Evolutionary conservation across 2,329 filamentous ascomycete genomes (phyloP), one percentile per base, ranked within the genome.

Genomic region (Dactylellina parvicollis): DNA sequence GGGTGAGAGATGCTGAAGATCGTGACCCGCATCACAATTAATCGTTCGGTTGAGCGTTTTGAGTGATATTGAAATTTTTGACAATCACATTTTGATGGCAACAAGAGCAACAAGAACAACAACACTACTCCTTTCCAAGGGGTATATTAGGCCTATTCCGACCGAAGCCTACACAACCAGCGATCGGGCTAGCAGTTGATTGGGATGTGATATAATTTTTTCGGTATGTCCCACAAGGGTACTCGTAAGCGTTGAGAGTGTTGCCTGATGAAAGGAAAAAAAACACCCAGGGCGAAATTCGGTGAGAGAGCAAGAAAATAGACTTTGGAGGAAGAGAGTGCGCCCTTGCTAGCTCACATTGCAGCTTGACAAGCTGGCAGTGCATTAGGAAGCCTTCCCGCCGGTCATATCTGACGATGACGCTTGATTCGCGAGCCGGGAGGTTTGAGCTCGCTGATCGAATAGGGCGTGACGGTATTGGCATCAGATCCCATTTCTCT

Each of bases 201-300:
- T 54, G 49, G 12, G 12, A 40, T 38, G 28, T 3, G 38, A 66
- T 50, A 50, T 62, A 26, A 56, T 42, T 34, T 52, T 34, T 2
- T 42, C 10, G 5, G 7, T 4, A 24, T 2, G 30, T 42, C 24
- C 32, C 52, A 66, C 61, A 47, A 66, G 28, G 50, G 49, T 40
- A 24, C 24, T 66, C 50, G 52, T 56, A 55, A 66, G 52, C 62
- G 44, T 57, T 56, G 61, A 50, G n/a, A n/a, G 44, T 56, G 61
- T 65, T 65, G 50, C 61, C 61, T 64, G 34, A 38, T 14, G 34
- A 38, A 38, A 38, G 12, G 34, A 14, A 38, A 38, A 38, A 14
- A n/a, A 14, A 32, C 30, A 32, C 12, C 34, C 12, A 38, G 34
- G 12, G 34, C 12, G 12, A 44, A 22, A 34, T 24, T 38, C 24